phyloP scores from a whole-genome alignment of 1,284 basidiomycete genomes.

The Bjerkandera adusta region DNA sequence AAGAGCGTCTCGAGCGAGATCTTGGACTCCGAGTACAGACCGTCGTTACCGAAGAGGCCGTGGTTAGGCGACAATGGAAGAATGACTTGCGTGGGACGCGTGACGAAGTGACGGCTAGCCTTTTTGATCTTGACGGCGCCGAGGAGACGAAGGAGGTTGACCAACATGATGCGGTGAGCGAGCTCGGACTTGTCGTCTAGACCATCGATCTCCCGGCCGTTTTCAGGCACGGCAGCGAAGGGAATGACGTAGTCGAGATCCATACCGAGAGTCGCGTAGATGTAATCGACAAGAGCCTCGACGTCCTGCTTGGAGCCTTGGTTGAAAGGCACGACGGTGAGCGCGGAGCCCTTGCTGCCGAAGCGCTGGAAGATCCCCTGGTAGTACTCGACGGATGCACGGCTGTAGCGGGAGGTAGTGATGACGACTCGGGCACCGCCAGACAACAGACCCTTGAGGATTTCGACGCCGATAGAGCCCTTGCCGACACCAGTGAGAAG shows the following conservation, averaged over 20 bases:
- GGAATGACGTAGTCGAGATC: conserved; percentile 98
- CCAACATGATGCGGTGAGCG: conserved; percentile 96
- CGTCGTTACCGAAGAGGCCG: conserved; percentile 96
- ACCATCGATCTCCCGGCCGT: conserved; percentile 96
- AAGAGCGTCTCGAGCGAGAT: conserved; percentile 97
- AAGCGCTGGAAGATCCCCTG: conserved; percentile 97
- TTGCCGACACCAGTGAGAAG: conserved; percentile 97
- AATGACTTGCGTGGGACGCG: conserved; percentile 96
- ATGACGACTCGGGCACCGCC: conserved; percentile 96
- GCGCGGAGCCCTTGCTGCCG: conserved; percentile 91
- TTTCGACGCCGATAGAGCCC: conserved; percentile 96
- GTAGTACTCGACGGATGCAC: conserved; percentile 96
- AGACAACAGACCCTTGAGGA: conserved; percentile 93
- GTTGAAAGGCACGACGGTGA: conserved; percentile 98
- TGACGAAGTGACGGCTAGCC: conserved; percentile 93
- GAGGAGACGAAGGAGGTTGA: conserved; percentile 92
- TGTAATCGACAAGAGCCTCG: conserved; percentile 96
- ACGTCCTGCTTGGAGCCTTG: conserved; percentile 98
- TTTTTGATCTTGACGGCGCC: conserved; percentile 99
- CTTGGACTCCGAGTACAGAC: conserved; percentile 98
- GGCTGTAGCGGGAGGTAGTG: conserved; percentile 94
- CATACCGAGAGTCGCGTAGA: conserved; percentile 91
- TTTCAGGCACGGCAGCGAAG: conserved; percentile 98
- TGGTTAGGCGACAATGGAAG: conserved; percentile 98
- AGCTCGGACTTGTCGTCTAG: conserved; percentile 98